Percentiles rank a stretch among this genome's conserved stretches.
phyloP scores from a whole-genome alignment of 306 rosid species.

The Corylus avellana region DNA sequence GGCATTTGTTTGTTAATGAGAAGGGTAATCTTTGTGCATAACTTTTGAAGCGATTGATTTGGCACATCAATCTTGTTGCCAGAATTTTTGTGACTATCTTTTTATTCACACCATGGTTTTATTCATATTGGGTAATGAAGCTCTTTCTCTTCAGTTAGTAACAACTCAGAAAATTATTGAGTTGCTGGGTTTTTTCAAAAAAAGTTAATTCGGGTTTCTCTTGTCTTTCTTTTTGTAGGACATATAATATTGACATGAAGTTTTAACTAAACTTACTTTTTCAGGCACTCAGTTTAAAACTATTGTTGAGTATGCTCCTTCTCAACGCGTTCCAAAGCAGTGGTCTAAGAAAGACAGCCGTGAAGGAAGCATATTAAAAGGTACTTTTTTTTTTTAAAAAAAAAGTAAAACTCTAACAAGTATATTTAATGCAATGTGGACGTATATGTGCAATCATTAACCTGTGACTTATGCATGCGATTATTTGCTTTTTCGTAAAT shows the following conservation, averaged over 20 bases:
- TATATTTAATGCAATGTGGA: constrained; percentile 24
- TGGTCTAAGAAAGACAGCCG: constrained; percentile 64
- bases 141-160: constrained; percentile 8
- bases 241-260: background rate
- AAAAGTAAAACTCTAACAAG: background rate
- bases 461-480: constrained; percentile 21
- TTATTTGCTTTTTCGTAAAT: constrained; percentile 45
- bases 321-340: constrained; percentile 70
- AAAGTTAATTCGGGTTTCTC: constrained; percentile 1
- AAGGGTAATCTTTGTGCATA: constrained; percentile 49
- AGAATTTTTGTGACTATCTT: background rate
- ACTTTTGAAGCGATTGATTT: constrained; percentile 26
- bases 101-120: background rate
- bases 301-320: constrained; percentile 73
- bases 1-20: constrained; percentile 71
- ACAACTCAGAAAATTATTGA: background rate
- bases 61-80: constrained; percentile 23
- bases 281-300: constrained; percentile 69
- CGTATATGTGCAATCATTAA: constrained; percentile 17
- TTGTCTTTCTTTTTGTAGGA: constrained; percentile 10
- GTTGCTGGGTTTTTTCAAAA: constrained; percentile 14
- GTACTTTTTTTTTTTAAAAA: constrained; percentile 32
- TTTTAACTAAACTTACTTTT: constrained; percentile 17
- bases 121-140: constrained; percentile 8
- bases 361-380: constrained; percentile 68